Evolutionary conservation across 2,329 filamentous ascomycete genomes (phyloP).

Genomic region (Stagonosporopsis chrysanthemi): DNA sequence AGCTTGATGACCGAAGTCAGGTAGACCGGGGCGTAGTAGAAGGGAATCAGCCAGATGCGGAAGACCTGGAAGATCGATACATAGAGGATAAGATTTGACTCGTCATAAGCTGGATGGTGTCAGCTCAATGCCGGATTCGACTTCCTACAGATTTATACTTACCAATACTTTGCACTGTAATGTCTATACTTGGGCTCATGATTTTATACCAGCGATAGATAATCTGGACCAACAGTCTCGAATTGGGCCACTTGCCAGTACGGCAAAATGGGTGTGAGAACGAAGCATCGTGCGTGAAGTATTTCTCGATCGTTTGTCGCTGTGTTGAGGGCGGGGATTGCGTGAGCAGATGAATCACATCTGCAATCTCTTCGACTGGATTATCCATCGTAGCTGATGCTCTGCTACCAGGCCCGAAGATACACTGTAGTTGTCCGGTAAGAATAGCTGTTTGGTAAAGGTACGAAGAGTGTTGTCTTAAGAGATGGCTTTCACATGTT

Average conservation of each 20-base stretch:
- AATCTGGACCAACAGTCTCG: slow-evolving; percentile 69
- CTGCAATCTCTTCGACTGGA: slow-evolving; percentile 65
- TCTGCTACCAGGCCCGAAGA: not conserved
- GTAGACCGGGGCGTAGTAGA: slow-evolving; percentile 72
- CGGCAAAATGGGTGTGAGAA: slow-evolving; percentile 83
- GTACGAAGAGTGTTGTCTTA: not conserved
- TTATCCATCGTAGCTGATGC: not conserved
- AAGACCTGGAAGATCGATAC: slow-evolving; percentile 78
- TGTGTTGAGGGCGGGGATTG: slow-evolving; percentile 73
- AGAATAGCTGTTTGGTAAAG: too few relatives aligned
- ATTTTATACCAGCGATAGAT: slow-evolving; percentile 81
- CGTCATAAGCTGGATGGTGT: slow-evolving; percentile 68
- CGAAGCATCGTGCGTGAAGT: slow-evolving; percentile 74
- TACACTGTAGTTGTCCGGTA: not conserved
- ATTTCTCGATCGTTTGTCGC: slow-evolving; percentile 69
- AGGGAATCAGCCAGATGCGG: slow-evolving; percentile 77
- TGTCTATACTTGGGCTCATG: slow-evolving; percentile 74
- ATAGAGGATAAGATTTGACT: slow-evolving; percentile 71
- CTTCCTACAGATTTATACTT: slow-evolving; percentile 17
- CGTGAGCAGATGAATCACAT: slow-evolving; percentile 72
- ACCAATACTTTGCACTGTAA: slow-evolving; percentile 70
- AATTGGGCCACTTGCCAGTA: slow-evolving; percentile 67
- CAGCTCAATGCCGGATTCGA: not conserved
- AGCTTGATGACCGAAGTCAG: slow-evolving; percentile 74
- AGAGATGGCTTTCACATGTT: not conserved